Conservation (phyloP, 2,329 filamentous ascomycete species). For the Pleomassaria siparia region DNA sequence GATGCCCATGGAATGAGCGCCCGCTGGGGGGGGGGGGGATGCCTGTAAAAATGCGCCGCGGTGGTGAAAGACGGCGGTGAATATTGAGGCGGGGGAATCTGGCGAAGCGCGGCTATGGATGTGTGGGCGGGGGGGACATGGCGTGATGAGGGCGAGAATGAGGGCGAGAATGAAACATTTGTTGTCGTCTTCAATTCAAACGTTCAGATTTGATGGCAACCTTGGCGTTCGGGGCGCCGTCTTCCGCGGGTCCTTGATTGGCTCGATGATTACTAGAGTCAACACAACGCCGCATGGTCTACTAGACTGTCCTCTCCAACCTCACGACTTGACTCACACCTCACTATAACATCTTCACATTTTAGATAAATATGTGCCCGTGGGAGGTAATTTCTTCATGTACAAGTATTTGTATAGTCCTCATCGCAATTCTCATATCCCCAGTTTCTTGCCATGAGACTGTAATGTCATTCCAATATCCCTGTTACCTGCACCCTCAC, state of each 20-base stretch:
- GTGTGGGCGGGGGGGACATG: neutral
- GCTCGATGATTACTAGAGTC: neutral
- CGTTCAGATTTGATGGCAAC: neutral
- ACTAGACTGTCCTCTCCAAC: neutral
- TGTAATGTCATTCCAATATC: neutral
- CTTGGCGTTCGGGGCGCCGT: neutral
- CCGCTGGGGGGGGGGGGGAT: neutral
- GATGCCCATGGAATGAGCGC: constrained; percentile 48
- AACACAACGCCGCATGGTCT: neutral
- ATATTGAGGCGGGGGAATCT: neutral
- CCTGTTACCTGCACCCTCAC: neutral
- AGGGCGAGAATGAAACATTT: neutral
- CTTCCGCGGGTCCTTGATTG: neutral
- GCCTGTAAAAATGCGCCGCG: constrained; percentile 4
- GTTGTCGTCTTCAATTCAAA: neutral
- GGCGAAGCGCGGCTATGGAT: neutral
- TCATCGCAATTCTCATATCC: too few relatives aligned
- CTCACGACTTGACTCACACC: neutral
- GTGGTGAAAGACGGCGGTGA: neutral
- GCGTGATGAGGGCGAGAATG: neutral
- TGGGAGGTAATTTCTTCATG: too few relatives aligned
- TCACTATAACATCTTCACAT: too few relatives aligned
- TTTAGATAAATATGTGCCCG: too few relatives aligned
- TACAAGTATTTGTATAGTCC: too few relatives aligned
- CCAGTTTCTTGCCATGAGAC: neutral